A percentile compares a stretch with the other conserved stretches of the same genome.
Evolutionary conservation across 805 yeast genomes (phyloP).

Genomic region (Kurtzmaniella fragi): DNA sequence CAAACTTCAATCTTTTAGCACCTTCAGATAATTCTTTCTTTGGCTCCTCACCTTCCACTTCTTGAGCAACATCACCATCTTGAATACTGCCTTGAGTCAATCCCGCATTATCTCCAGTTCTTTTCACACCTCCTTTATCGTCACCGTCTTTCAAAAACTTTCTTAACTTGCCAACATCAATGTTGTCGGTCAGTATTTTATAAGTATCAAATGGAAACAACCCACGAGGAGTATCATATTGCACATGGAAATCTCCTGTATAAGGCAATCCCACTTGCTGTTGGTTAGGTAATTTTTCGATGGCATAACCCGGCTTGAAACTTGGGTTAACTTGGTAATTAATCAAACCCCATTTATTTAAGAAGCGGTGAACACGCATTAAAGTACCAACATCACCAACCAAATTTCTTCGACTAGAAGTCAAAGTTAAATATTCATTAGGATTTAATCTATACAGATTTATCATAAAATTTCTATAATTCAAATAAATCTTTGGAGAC

Average conservation of each 20-base stretch:
- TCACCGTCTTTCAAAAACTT: slow-evolving; percentile 16
- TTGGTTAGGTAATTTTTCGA: slow-evolving; percentile 45
- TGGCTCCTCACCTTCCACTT: slow-evolving; percentile 1
- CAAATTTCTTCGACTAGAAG: slow-evolving; percentile 85
- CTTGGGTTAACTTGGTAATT: slow-evolving; percentile 88
- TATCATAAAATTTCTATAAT: slow-evolving; percentile 83
- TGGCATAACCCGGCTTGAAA: slow-evolving; percentile 56
- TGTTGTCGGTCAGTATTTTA: slow-evolving; percentile 54
- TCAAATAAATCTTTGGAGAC: slow-evolving; percentile 74
- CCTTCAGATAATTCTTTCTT: slow-evolving; percentile 1
- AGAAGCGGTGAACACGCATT: slow-evolving; percentile 75
- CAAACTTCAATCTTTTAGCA: slow-evolving; percentile 19
- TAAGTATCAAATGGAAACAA: slow-evolving; percentile 86
- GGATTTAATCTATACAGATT: slow-evolving; percentile 87
- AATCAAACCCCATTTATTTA: slow-evolving; percentile 89
- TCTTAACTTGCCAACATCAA: slow-evolving; percentile 34
- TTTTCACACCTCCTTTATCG: slow-evolving; percentile 4
- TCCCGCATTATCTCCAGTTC: slow-evolving; percentile 1
- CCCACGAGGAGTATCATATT: slow-evolving; percentile 87
- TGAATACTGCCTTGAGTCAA: background rate
- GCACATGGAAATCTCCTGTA: slow-evolving; percentile 71
- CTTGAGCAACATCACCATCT: slow-evolving; percentile 3
- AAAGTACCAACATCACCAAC: slow-evolving; percentile 91
- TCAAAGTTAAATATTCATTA: slow-evolving; percentile 80
- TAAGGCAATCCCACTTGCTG: slow-evolving; percentile 53